Evolutionary conservation across 306 rosid species (phyloP), one percentile per base, ranked within the genome.

Genomic region (Cicer pinnatifidum): DNA sequence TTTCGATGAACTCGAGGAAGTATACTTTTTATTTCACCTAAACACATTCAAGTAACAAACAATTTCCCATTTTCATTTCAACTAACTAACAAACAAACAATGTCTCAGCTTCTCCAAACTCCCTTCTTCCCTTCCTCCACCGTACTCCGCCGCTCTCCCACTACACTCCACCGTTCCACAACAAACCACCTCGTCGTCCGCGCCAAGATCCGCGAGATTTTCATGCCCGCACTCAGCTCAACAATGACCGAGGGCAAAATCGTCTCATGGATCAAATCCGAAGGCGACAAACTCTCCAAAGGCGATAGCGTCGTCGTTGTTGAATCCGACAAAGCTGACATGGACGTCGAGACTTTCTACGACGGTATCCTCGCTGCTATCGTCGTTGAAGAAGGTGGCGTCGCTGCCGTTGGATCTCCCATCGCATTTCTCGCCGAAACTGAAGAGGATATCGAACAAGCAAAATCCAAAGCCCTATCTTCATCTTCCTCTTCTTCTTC

Each of bases 291-390:
- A 85, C 91, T 95, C 71, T 75, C 93, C 81, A 95, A 91, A 67
- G 99, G 99, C 3, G 97, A 95, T 81, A 91, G 99, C 66, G 99
- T 95, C 10, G 99, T 91, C 48, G 99, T 95, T 9, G 99, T 95
- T 6, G 99, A 95, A 80, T 95, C 99, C 60, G 99, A 95, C 19
- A 95, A 95, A 82, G 97, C 99, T 35, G 99, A 95, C 75, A 95
- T 94, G 99, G 99, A 94, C 44, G 99, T 94, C 12, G 99, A 94
- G 79, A 94, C 97, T 6, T 94, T 94, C 87, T 91, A 95, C 81
- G 99, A 95, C 41, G 99, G 99, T 0, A 90, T 85, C 50, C 82
- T 95, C 66, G 99, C 97, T 8, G 96, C 99, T 1, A 95, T 95
- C 79, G 86, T 95, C 83, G 99, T 95, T 17, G 96, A 91, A 3